These are phyloP conservation scores for Fusarium buharicum DNA, from an alignment of 2,329 filamentous ascomycete genomes.

Conservation along the genomic window DNA sequence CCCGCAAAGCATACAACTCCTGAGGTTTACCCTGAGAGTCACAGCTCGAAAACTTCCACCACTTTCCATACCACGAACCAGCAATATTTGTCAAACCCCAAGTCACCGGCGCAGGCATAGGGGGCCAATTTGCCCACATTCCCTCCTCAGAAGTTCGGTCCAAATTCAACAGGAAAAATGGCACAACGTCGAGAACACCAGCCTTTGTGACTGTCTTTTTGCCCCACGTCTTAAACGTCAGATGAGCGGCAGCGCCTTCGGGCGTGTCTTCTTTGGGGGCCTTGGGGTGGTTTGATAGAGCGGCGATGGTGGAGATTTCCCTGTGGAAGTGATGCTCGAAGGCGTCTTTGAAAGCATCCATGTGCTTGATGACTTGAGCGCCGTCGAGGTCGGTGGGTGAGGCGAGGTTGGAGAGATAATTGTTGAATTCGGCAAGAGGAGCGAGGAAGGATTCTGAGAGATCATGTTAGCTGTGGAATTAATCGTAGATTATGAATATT, in stretches of 20 bases:
- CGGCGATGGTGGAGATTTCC: conserved; percentile 64
- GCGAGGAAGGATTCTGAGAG: conserved; percentile 58
- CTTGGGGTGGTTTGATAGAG: conserved; percentile 60
- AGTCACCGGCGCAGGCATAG: conserved; percentile 68
- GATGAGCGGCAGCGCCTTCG: conserved; percentile 57
- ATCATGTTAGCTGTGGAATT: not conserved
- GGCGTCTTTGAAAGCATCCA: conserved; percentile 61
- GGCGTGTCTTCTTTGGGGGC: conserved; percentile 60
- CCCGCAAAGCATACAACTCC: conserved; percentile 62
- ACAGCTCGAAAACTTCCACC: conserved; percentile 75
- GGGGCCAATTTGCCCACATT: conserved; percentile 70
- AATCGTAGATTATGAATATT: not conserved
- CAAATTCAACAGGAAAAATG: conserved; percentile 72
- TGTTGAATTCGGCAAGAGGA: conserved; percentile 62
- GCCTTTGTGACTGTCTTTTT: conserved; percentile 72
- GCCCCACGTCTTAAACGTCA: conserved; percentile 69
- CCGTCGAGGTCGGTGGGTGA: conserved; percentile 57
- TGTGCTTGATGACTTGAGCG: conserved; percentile 58
- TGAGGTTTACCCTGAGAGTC: conserved; percentile 63
- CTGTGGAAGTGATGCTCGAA: conserved; percentile 66
- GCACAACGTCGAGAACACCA: conserved; percentile 67
- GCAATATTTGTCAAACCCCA: conserved; percentile 70
- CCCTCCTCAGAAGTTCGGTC: conserved; percentile 69
- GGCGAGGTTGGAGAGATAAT: conserved; percentile 59
- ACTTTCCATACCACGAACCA: conserved; percentile 64